These are phyloP conservation scores for Epichloe bromicola DNA, from an alignment of 2,329 filamentous ascomycete genomes.

Conservation along the genomic window DNA sequence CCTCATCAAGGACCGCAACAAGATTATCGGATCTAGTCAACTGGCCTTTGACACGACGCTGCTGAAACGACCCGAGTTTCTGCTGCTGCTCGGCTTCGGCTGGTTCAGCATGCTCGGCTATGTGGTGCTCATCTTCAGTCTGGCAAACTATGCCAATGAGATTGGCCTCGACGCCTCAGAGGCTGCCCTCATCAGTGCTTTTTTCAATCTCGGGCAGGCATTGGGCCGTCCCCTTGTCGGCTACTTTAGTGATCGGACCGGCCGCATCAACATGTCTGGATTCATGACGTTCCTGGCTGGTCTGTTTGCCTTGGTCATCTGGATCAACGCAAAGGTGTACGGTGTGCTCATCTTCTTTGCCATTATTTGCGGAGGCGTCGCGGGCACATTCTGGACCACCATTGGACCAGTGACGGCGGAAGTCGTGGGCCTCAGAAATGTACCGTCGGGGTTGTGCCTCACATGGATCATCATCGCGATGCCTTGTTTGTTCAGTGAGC, in stretches of 20 bases:
- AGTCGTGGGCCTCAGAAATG: slow-evolving; percentile 54
- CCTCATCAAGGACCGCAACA: slow-evolving; percentile 59
- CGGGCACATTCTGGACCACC: slow-evolving; percentile 59
- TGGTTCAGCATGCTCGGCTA: slow-evolving; percentile 64
- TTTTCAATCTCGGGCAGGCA: slow-evolving; percentile 52
- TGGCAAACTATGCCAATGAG: slow-evolving; percentile 58
- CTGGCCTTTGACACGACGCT: slow-evolving; percentile 51
- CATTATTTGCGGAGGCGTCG: slow-evolving; percentile 55
- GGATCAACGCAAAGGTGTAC: slow-evolving; percentile 53
- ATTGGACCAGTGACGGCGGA: slow-evolving; percentile 60
- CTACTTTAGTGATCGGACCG: slow-evolving; percentile 55
- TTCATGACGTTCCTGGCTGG: slow-evolving; percentile 51
- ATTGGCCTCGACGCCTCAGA: slow-evolving; percentile 55
- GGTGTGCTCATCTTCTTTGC: slow-evolving; percentile 60
- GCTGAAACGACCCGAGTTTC: slow-evolving; percentile 48
- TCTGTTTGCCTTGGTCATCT: slow-evolving; percentile 55
- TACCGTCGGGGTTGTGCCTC: slow-evolving; percentile 56
- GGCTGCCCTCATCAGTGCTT: slow-evolving; percentile 57
- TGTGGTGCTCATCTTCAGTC: slow-evolving; percentile 61
- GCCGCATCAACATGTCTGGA: slow-evolving; percentile 60
- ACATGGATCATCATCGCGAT: slow-evolving; percentile 60
- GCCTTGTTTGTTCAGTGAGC: slow-evolving; percentile 56
- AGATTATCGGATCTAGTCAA: slow-evolving; percentile 53
- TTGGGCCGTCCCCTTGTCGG: slow-evolving; percentile 61
- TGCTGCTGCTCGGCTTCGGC: slow-evolving; percentile 53